Percentiles rank a stretch among this genome's conserved stretches.
These are phyloP conservation scores for Alnus glutinosa DNA, from an alignment of 306 rosid genomes.

Conservation along the genomic window DNA sequence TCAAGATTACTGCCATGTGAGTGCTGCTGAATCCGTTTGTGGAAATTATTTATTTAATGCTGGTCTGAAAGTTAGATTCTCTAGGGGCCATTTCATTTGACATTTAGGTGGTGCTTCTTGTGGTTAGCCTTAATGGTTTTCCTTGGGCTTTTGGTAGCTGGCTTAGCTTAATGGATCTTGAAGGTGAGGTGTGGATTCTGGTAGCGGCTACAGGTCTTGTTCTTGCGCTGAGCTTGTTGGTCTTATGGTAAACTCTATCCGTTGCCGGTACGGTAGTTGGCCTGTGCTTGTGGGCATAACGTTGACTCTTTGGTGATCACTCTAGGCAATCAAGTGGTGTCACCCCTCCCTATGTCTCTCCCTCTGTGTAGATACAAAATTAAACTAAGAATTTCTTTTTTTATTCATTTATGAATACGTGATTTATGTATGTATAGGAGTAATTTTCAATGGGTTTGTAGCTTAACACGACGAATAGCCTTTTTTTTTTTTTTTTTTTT, in stretches of 20 bases:
- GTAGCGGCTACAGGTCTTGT: conserved; percentile 6
- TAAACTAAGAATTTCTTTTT: not conserved
- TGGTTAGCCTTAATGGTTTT: not conserved
- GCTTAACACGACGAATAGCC: not conserved
- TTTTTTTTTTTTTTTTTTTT: too few relatives aligned
- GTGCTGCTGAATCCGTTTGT: conserved; percentile 8
- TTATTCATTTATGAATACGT: not conserved
- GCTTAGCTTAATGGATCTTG: not conserved
- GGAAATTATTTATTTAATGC: not conserved
- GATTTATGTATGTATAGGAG: not conserved
- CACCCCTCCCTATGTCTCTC: not conserved
- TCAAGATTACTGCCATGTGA: conserved; percentile 20
- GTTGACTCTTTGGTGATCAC: not conserved
- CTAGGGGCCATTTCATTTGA: not conserved
- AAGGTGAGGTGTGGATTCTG: not conserved
- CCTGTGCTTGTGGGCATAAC: not conserved
- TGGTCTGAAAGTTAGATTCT: conserved; percentile 4
- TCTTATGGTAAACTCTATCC: not conserved
- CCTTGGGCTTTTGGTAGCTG: not conserved
- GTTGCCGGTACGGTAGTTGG: not conserved
- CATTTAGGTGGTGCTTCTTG: conserved; percentile 9
- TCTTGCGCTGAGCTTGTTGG: not conserved
- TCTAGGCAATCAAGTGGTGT: not conserved
- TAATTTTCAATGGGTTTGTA: not conserved
- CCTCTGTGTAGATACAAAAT: not conserved